Evolutionary conservation across 306 rosid genomes (phyloP).

Genomic region (Cicer arietinum): DNA sequence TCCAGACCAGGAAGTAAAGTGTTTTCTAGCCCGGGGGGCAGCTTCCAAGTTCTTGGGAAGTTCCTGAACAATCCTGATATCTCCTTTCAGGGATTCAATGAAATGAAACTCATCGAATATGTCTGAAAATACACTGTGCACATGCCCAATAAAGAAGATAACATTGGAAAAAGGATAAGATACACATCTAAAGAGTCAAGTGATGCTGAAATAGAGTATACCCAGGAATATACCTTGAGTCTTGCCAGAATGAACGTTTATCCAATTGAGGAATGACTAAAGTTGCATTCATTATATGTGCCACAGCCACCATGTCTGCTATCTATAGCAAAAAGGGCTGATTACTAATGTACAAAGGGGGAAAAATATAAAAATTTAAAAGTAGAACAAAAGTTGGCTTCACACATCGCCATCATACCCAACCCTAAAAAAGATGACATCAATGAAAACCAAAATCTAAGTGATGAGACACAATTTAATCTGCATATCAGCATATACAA

Average conservation of each 20-base stretch:
- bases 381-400: conserved; percentile 31
- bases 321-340: conserved; percentile 57
- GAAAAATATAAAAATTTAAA: not conserved
- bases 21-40: conserved; percentile 83
- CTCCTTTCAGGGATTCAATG: conserved; percentile 71
- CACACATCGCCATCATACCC: conserved; percentile 24
- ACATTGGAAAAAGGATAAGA: conserved; percentile 27
- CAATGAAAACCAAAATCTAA: conserved; percentile 33
- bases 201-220: conserved; percentile 35
- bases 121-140: conserved; percentile 84
- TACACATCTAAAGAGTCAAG: conserved; percentile 19
- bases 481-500: conserved; percentile 27
- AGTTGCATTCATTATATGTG: conserved; percentile 87
- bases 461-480: conserved; percentile 13
- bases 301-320: conserved; percentile 95
- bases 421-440: conserved; percentile 35
- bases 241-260: conserved; percentile 93
- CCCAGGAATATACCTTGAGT: conserved; percentile 66
- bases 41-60: conserved; percentile 76
- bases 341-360: conserved; percentile 19
- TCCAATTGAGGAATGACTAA: conserved; percentile 91
- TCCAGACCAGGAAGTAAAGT: conserved; percentile 85
- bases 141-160: conserved; percentile 34
- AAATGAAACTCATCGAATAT: conserved; percentile 85
- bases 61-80: conserved; percentile 69